These are phyloP conservation scores for Talaromyces marneffei DNA, from an alignment of 2,329 filamentous ascomycete genomes.

Conservation along the genomic window DNA sequence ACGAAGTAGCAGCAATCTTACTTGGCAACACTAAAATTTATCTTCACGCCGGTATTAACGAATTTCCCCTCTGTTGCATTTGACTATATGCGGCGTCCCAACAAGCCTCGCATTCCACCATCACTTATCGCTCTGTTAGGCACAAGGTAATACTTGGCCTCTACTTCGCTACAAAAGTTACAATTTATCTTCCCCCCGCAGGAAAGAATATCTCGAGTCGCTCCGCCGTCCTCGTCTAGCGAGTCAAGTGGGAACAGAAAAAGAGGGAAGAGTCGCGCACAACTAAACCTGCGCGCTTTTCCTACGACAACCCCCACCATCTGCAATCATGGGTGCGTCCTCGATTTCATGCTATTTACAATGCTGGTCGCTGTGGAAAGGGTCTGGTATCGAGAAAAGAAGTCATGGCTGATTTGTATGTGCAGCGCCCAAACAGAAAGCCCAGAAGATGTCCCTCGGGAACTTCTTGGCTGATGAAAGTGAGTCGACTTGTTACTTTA, in stretches of 20 bases:
- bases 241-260: conserved; percentile 15
- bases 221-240: background rate
- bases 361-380: background rate
- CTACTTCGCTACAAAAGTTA: background rate
- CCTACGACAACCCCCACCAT: conserved; percentile 27
- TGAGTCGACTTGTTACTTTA: conserved; percentile 52
- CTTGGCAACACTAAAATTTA: conserved; percentile 41
- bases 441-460: conserved; percentile 95
- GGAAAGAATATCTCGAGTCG: conserved; percentile 1
- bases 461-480: conserved; percentile 90
- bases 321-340: conserved; percentile 57
- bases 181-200: background rate
- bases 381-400: conserved; percentile 5
- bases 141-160: background rate
- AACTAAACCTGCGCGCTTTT: conserved; percentile 36
- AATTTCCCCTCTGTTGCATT: conserved; percentile 19
- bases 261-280: conserved; percentile 34
- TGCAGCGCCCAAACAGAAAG: conserved; percentile 85
- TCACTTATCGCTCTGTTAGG: background rate
- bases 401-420: conserved; percentile 41
- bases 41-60: conserved; percentile 28
- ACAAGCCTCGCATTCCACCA: conserved; percentile 3
- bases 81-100: conserved; percentile 7
- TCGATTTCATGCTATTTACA: conserved; percentile 1
- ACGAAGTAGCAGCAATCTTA: too few relatives aligned